Evolutionary conservation across 2,329 filamentous ascomycete species (phyloP).

Genomic region (Cladophialophora psammophila): DNA sequence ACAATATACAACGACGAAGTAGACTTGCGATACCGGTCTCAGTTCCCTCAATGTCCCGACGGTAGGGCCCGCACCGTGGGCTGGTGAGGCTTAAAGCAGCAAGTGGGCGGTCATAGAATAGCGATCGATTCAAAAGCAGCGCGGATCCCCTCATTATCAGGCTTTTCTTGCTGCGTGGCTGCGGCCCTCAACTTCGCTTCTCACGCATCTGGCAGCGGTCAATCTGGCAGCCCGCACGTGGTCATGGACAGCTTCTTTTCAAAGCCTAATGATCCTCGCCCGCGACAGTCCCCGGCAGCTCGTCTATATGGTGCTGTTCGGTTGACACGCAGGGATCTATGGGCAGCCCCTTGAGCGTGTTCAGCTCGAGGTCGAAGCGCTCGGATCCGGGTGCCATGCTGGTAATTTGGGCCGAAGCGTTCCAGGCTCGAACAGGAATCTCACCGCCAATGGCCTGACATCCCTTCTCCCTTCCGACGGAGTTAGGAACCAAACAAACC

Average conservation of each 20-base stretch:
- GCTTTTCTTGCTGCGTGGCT: not conserved
- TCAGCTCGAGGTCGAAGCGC: not conserved
- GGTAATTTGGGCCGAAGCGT: not conserved
- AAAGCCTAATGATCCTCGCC: not conserved
- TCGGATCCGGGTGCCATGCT: conserved; percentile 3
- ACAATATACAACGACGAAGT: not conserved
- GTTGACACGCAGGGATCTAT: not conserved
- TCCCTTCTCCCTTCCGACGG: not conserved
- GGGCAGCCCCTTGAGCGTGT: not conserved
- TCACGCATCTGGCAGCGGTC: conserved; percentile 2
- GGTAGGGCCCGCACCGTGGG: not conserved
- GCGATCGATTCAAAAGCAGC: not conserved
- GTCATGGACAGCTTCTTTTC: not conserved
- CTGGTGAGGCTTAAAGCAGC: not conserved
- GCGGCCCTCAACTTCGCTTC: conserved; percentile 1
- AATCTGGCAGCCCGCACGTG: conserved; percentile 1
- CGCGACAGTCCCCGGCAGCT: not conserved
- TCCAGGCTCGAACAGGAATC: not conserved
- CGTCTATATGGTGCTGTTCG: not conserved
- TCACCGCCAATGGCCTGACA: conserved; percentile 1
- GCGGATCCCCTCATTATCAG: not conserved
- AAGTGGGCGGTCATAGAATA: not conserved
- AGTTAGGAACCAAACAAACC: not conserved
- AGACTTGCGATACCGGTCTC: not conserved
- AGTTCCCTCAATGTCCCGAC: not conserved